Evolutionary conservation across 495 filamentous ascomycete species (phyloP), one percentile per base, ranked within the genome.

Genomic region (Hypoxylon intermedium): DNA sequence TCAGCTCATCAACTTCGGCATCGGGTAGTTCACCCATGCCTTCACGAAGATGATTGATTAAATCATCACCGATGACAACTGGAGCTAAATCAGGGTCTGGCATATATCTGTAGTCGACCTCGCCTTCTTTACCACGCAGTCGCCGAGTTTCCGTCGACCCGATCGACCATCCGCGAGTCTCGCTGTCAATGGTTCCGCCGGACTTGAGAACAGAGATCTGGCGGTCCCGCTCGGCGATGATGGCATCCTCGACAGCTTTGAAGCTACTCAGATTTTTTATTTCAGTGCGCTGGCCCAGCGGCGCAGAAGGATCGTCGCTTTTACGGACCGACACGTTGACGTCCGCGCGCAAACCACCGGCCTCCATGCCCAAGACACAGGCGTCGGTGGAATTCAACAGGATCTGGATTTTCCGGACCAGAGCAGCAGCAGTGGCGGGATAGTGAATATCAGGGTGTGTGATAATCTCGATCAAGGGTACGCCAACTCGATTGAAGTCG

Each of bases 61-160:
- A 76, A 38, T 89, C 86, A 34, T 82, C 61, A 9, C 85, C 87
- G 59, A 99, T 87, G 3, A 90, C 67, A 7, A 99, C 77, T 0
- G 95, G 90, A 0, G 82, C 82, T 7, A 99, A 76, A 72, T 99
- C 94, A 1, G 94, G 91, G 71, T 99, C 94, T 0, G 94, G 94
- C 95, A 98, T 98, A 71, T 98, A 98, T 38, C 94, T 82, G 69
- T 98, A 98, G 65, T 98, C 94, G 1, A 98, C 91, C 66, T 97
- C 93, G 34, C 94, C 95, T 68, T 98, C 94, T 73, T 98, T 98
- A 9, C 91, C 92, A 60, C 94, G 83, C 12, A 98, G 72, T 18
- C 84, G 82, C 15, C 89, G 93, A 54, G 89, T 91, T 44, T 87
- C 89, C 33, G 85, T 89, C 42, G 85, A 85, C 0, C 87, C 88